phyloP scores from a whole-genome alignment of 2,329 filamentous ascomycete species.

The Cercospora brassicicola region DNA sequence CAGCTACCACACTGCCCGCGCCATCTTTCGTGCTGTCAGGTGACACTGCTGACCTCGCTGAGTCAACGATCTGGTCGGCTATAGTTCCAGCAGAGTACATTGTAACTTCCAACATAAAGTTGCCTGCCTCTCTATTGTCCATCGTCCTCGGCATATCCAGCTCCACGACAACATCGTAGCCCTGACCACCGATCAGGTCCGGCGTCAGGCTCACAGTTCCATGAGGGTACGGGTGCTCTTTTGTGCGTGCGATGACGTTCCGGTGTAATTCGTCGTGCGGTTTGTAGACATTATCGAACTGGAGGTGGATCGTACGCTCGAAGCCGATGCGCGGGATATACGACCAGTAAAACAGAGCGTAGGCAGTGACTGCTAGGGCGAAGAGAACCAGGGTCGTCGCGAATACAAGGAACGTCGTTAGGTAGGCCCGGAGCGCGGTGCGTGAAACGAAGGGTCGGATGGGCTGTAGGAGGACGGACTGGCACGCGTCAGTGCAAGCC shows the following conservation, averaged over 20 bases:
- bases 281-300: conserved; percentile 57
- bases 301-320: conserved; percentile 62
- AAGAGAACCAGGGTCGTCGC: conserved; percentile 57
- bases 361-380: conserved; percentile 59
- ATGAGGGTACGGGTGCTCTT: conserved; percentile 46
- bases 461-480: conserved; percentile 51
- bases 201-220: conserved; percentile 52
- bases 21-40: conserved; percentile 22
- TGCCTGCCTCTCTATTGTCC: conserved; percentile 73
- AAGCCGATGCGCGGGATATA: conserved; percentile 68
- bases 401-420: conserved; percentile 59
- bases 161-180: conserved; percentile 78
- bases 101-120: conserved; percentile 88
- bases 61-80: conserved; percentile 18
- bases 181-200: conserved; percentile 67
- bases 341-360: conserved; percentile 66
- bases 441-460: conserved; percentile 60
- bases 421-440: conserved; percentile 63
- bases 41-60: conserved; percentile 20
- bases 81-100: conserved; percentile 52
- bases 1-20: conserved; percentile 37
- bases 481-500: not conserved
- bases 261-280: conserved; percentile 10
- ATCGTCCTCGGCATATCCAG: conserved; percentile 77
- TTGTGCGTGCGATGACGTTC: conserved; percentile 5